phyloP scores from a whole-genome alignment of 192 early-diverging fungal species.

The Rhizoclosmatium globosum region DNA sequence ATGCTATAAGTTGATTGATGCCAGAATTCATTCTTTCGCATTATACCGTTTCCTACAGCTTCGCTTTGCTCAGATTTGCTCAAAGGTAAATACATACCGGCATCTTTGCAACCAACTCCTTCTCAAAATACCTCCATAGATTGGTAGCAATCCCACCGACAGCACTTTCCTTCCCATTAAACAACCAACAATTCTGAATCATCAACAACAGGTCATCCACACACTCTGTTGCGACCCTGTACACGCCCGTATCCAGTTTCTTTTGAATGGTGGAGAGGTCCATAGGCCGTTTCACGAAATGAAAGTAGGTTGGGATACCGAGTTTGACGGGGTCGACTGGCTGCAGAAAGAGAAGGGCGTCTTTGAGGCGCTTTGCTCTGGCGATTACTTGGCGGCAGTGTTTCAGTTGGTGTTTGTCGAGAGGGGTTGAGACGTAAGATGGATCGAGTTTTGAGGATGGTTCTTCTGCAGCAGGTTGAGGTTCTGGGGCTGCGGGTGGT shows the following conservation, averaged over 20 bases:
- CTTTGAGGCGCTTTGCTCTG: slow-evolving; percentile 79
- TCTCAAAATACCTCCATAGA: slow-evolving; percentile 48
- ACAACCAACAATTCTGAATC: slow-evolving; percentile 62
- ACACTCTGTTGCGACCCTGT: slow-evolving; percentile 57
- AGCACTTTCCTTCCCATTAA: slow-evolving; percentile 54
- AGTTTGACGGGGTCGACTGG: slow-evolving; percentile 79
- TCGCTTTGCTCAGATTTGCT: too few species aligned
- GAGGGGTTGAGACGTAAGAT: slow-evolving; percentile 13
- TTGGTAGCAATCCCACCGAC: slow-evolving; percentile 46
- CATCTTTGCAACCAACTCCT: slow-evolving; percentile 57
- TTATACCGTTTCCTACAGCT: too few species aligned
- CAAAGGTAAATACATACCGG: slow-evolving; percentile 37
- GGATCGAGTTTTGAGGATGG: background rate
- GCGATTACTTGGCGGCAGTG: slow-evolving; percentile 79
- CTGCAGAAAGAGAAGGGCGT: slow-evolving; percentile 81
- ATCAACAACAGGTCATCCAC: slow-evolving; percentile 58
- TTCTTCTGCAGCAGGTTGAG: background rate
- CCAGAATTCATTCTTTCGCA: too few species aligned
- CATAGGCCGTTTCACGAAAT: slow-evolving; percentile 80
- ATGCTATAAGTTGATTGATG: too few species aligned
- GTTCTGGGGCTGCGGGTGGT: background rate
- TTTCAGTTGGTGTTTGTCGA: slow-evolving; percentile 80
- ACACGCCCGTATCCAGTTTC: slow-evolving; percentile 70
- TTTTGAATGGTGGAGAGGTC: slow-evolving; percentile 81
- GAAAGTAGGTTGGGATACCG: slow-evolving; percentile 74